A percentile compares a stretch with the other conserved stretches of the same genome.
phyloP scores from a whole-genome alignment of 2,329 filamentous ascomycete species.

The Daldinia sp. region DNA sequence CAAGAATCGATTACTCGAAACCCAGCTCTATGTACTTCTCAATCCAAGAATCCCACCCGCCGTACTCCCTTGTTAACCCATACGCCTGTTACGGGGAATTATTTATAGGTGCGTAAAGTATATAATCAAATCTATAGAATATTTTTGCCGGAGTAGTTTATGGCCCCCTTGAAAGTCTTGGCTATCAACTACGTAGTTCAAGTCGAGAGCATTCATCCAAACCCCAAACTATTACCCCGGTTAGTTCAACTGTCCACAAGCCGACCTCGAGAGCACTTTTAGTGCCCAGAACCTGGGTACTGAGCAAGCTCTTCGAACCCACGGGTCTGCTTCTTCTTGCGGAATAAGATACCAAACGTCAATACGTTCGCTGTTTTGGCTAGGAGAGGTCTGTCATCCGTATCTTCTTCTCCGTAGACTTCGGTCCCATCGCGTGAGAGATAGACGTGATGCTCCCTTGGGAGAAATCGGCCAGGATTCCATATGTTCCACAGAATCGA shows the following conservation, averaged over 20 bases:
- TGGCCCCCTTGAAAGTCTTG: background rate
- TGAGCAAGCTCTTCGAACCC: background rate
- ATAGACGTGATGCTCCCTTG: slow-evolving; percentile 50
- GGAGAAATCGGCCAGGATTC: slow-evolving; percentile 54
- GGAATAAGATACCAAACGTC: slow-evolving; percentile 9
- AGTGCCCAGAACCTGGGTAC: background rate
- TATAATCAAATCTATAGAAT: no score
- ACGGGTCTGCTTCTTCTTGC: background rate
- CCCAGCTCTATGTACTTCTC: background rate
- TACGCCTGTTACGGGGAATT: background rate
- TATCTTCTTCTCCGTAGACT: slow-evolving; percentile 24
- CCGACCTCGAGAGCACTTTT: background rate
- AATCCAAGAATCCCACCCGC: background rate
- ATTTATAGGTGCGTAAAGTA: background rate
- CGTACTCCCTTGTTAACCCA: background rate
- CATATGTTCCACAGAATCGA: slow-evolving; percentile 53
- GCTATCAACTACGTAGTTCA: background rate
- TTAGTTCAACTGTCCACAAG: background rate
- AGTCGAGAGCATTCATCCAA: background rate
- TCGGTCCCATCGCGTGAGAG: slow-evolving; percentile 51
- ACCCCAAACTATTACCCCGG: background rate
- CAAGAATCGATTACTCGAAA: background rate
- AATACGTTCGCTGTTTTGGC: background rate
- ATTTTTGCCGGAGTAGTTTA: no score
- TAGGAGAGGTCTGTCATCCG: background rate